Conservation (phyloP, 352 stramenopile genomes). For the Blastocystis hominis region DNA sequence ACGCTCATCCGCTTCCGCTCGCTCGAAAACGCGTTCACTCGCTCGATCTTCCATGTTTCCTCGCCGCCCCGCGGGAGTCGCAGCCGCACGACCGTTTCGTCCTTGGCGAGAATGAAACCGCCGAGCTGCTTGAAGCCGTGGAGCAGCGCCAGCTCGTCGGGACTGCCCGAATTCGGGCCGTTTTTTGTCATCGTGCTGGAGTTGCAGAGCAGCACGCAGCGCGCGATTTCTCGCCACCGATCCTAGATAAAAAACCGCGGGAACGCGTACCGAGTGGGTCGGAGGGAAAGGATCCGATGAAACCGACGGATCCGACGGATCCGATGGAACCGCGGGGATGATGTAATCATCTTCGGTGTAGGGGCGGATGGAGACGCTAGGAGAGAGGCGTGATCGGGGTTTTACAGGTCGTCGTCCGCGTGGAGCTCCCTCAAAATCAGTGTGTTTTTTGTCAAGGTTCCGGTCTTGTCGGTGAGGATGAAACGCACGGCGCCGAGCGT, state of each 20-base stretch:
- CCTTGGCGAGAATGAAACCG: background rate
- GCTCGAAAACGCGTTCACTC: constrained; percentile 93
- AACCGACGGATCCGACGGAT: background rate
- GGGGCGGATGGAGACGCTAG: background rate
- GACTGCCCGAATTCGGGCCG: background rate
- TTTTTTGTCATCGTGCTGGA: background rate
- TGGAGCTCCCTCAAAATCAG: constrained; percentile 70
- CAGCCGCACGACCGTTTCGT: background rate
- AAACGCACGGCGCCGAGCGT: constrained; percentile 79
- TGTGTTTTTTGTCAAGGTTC: constrained; percentile 84
- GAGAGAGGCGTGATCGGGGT: background rate
- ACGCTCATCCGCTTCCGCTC: constrained; percentile 95
- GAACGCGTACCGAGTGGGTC: background rate
- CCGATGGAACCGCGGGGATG: background rate
- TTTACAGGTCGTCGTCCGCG: constrained; percentile 45
- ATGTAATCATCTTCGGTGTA: background rate
- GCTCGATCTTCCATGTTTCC: constrained; percentile 80
- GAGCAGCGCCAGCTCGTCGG: constrained; percentile 2
- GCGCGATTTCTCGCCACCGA: background rate
- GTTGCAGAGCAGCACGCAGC: constrained; percentile 16
- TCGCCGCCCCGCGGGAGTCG: background rate
- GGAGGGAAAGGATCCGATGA: background rate
- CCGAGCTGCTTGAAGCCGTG: background rate
- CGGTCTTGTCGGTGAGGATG: constrained; percentile 85
- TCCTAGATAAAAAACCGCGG: background rate